phyloP scores from a whole-genome alignment of 1,284 basidiomycete species.

The Tremellales sp. region DNA sequence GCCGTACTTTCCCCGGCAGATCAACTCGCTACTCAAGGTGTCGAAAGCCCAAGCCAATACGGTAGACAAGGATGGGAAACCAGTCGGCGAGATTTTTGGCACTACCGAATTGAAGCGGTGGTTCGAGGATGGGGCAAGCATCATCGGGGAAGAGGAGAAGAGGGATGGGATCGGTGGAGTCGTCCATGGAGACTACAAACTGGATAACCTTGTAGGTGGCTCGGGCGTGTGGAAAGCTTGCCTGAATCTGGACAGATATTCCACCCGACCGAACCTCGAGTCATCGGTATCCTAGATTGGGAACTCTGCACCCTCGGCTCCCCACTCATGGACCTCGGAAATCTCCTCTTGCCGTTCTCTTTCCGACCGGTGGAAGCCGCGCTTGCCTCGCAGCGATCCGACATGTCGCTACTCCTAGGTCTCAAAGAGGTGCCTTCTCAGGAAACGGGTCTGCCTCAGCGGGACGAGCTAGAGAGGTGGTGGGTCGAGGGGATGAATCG shows the following conservation, averaged over 20 bases:
- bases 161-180: conserved; percentile 59
- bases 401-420: conserved; percentile 43
- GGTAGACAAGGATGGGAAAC: conserved; percentile 51
- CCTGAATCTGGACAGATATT: conserved; percentile 56
- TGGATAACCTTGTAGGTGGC: conserved; percentile 69
- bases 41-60: conserved; percentile 69
- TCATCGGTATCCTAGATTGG: conserved; percentile 96
- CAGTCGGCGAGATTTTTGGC: conserved; percentile 51
- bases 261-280: conserved; percentile 83
- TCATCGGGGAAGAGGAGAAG: conserved; percentile 68
- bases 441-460: conserved; percentile 58
- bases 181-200: conserved; percentile 94
- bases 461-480: conserved; percentile 63
- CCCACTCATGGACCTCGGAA: conserved; percentile 85
- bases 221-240: neutral
- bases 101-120: conserved; percentile 70
- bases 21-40: conserved; percentile 73
- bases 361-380: conserved; percentile 53
- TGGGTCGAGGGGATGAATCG: conserved; percentile 46
- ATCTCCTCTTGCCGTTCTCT: conserved; percentile 80
- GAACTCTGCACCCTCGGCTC: conserved; percentile 90
- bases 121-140: conserved; percentile 57
- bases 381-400: conserved; percentile 31
- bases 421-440: conserved; percentile 62
- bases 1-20: conserved; percentile 87